Evolutionary conservation across 306 rosid genomes (phyloP), one percentile per base, ranked within the genome.

Genomic region (Malus fusca): DNA sequence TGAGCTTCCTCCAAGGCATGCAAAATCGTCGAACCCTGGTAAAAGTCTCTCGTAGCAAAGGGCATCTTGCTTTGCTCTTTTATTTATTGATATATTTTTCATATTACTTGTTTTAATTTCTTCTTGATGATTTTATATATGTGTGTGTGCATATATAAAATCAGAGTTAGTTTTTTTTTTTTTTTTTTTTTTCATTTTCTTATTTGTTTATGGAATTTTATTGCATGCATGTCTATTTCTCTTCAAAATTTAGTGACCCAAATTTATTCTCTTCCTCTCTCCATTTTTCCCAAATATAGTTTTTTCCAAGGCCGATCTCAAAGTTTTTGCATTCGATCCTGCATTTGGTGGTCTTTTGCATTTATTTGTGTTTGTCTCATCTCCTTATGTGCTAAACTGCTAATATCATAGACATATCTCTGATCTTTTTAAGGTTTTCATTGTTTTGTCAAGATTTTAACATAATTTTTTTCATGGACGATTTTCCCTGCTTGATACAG

Each of bases 11-110:
- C 26, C 52, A 56, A 74, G 66, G 48, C 64, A 81, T 79, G 76
- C 82, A 76, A 75, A 56, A 14, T 80, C 84, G 23, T 18, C 40
- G 35, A 55, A 55, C 61, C 61, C 64, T 78, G 12, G 78, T 87
- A 83, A 84, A 81, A 74, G 15, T 26, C 22, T 19, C 30, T 6
- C 11, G 5, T 10, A 23, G 23, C 25, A 65, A n/a, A 33, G 23
- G 31, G 5, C 17, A 19, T 31, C 3, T 21, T 11, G 11, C 7
- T 60, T 19, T 17, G 19, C 12, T 55, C 68, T 40, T 56, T 35
- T 43, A 13, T 19, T 10, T 68, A 17, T 33, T 19, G 6, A 46
- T 46, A 13, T 46, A 46, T 46, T 4, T 46, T 14, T 46, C 52
- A 11, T 30, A 44, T 69, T 59, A 3, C 43, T 25, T 23, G 37